These are phyloP conservation scores for Hypoxylon trugodes DNA, from an alignment of 495 filamentous ascomycete species.

Conservation along the genomic window DNA sequence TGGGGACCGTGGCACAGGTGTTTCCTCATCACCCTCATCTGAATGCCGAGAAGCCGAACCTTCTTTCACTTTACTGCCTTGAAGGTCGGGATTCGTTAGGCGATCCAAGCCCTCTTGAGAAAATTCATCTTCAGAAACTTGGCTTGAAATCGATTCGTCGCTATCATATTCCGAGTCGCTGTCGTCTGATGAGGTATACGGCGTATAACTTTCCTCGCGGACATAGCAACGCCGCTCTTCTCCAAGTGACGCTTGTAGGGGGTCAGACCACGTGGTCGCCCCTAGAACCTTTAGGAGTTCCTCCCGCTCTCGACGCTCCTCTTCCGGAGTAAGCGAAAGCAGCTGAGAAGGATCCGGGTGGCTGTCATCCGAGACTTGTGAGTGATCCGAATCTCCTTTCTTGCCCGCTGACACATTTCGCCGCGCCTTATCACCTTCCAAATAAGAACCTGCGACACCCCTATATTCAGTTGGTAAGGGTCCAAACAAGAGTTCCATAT, in stretches of 20 bases:
- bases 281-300: neutral
- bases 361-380: neutral
- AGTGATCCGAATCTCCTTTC: neutral
- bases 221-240: neutral
- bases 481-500: constrained; percentile 36
- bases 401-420: neutral
- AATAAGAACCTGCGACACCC: neutral
- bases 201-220: neutral
- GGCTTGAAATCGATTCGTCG: neutral
- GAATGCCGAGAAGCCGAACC: neutral
- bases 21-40: neutral
- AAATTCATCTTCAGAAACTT: neutral
- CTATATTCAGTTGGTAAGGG: constrained; percentile 34
- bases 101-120: neutral
- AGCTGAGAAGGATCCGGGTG: neutral
- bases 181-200: constrained; percentile 9
- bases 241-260: constrained; percentile 9
- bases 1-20: neutral
- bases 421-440: neutral
- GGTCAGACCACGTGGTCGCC: neutral
- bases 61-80: neutral
- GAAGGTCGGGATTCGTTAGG: neutral
- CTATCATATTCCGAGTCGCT: neutral
- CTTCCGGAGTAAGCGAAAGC: constrained; percentile 5
- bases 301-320: neutral